A percentile compares a stretch with the other conserved stretches of the same genome.
Evolutionary conservation across 805 yeast species (phyloP).

Genomic region (Starmera dryadoides): DNA sequence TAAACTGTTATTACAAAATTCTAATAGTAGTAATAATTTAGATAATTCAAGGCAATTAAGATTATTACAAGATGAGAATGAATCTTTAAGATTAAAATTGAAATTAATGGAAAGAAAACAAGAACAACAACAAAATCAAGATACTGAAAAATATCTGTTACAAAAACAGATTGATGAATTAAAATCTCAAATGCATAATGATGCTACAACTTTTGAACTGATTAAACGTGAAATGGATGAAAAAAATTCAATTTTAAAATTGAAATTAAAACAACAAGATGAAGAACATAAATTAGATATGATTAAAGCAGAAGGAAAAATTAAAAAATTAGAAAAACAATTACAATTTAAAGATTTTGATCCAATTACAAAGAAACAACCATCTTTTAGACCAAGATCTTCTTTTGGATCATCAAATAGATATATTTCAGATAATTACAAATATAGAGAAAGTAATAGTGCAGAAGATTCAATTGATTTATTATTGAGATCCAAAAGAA

Average conservation of each 20-base stretch:
- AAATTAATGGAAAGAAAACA: conserved; percentile 4
- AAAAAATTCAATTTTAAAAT: conserved; percentile 16
- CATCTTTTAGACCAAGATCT: neutral
- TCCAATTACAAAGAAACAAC: neutral
- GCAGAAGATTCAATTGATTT: neutral
- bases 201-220: conserved; percentile 20
- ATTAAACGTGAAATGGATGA: conserved; percentile 23
- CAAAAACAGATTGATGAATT: conserved; percentile 6
- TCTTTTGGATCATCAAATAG: neutral
- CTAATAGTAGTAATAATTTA: too few species aligned
- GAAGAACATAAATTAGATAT: conserved; percentile 16
- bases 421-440: neutral
- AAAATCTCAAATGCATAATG: conserved; percentile 15
- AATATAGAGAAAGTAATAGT: too few species aligned
- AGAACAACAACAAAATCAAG: neutral
- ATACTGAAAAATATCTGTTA: too few species aligned
- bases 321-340: conserved; percentile 21
- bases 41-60: conserved; percentile 1
- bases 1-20: neutral
- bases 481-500: neutral
- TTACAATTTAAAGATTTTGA: conserved; percentile 2
- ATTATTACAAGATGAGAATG: conserved; percentile 10
- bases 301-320: conserved; percentile 17
- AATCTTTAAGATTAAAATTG: conserved; percentile 8
- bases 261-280: conserved; percentile 18